Conservation (phyloP, 768 basidiomycete genomes). For the Hygrophorus pudorinus region DNA sequence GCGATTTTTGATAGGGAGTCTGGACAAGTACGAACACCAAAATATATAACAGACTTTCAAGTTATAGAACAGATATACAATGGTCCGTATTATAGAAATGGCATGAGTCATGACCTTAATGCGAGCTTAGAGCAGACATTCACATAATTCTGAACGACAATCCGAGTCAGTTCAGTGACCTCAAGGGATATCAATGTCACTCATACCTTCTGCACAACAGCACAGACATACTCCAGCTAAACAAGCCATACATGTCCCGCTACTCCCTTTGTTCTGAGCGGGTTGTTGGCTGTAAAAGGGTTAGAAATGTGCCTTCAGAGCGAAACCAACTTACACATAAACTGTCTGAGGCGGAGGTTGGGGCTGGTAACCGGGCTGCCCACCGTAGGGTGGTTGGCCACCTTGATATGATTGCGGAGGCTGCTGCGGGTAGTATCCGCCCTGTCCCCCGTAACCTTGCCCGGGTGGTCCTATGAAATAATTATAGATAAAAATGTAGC, state of each 20-base stretch:
- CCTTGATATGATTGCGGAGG: conserved; percentile 57
- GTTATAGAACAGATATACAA: no score
- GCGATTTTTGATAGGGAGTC: no score
- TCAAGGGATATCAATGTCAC: conserved; percentile 2
- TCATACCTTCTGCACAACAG: conserved; percentile 66
- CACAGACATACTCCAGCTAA: conserved; percentile 54
- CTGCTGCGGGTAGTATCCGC: conserved; percentile 43
- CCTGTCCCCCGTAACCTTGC: conserved; percentile 11
- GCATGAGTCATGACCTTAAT: no score
- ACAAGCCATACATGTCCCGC: conserved; percentile 50
- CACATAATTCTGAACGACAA: conserved; percentile 50
- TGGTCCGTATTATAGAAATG: no score
- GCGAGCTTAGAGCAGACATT: conserved; percentile 48
- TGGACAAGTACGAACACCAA: no score
- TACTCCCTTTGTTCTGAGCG: conserved; percentile 36
- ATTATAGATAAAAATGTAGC: not conserved
- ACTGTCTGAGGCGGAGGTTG: conserved; percentile 62
- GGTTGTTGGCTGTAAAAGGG: conserved; percentile 34
- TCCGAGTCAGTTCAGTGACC: conserved; percentile 3
- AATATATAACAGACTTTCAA: no score
- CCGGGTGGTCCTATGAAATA: conserved; percentile 1
- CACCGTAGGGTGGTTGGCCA: conserved; percentile 16
- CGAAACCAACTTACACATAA: conserved; percentile 50
- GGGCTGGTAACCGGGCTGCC: conserved; percentile 42
- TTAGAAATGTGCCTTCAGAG: not conserved